Evolutionary conservation across 129 eudicot genomes (phyloP), one percentile per base, ranked within the genome.

Genomic region (Heracleum sosnowskyi): DNA sequence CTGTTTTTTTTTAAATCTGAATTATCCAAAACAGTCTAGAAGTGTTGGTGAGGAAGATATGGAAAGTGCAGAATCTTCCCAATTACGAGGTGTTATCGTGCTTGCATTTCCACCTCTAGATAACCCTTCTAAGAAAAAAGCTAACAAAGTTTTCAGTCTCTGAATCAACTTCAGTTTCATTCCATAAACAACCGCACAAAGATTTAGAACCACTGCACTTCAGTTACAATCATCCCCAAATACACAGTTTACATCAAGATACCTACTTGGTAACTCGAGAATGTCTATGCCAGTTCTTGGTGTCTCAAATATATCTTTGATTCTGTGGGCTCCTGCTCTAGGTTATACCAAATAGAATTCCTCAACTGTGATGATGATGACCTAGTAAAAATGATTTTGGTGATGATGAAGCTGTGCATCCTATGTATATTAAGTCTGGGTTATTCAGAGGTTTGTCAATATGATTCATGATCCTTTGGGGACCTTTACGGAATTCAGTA

Each of bases 101-200:
- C 22, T 16, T 3, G 53, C 53, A 16, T 47, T 47, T 47, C 22
- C 53, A 47, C 53, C 53, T 47, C 53, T 47, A 47, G 53, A 47
- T 47, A 87, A 91, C 68, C 90, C 93, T 80, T 91, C 97, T 85
- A 18, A 91, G 97, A 78, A 89, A 91, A 89, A 89, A 90, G 55
- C 84, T 87, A 15, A 89, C 97, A 24, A 89, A 89, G 77, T 81
- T 77, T 83, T 93, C 44, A 11, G 44, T 91, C 77, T 75, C 89
- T 77, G 83, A 81, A 71, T 24, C 51, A 47, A 22, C 51, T 53
- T 53, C 72, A 46, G 45, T 77, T 35, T 35, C 64, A 76, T 70
- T 51, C n/a, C 77, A 31, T 28, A 57, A 78, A 35, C 42, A 45
- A 60, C 64, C 29, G 64, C 69, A 35, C 49, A 81, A 42, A 71